phyloP scores from a whole-genome alignment of 768 basidiomycete genomes.

The Roridomyces roridus region DNA sequence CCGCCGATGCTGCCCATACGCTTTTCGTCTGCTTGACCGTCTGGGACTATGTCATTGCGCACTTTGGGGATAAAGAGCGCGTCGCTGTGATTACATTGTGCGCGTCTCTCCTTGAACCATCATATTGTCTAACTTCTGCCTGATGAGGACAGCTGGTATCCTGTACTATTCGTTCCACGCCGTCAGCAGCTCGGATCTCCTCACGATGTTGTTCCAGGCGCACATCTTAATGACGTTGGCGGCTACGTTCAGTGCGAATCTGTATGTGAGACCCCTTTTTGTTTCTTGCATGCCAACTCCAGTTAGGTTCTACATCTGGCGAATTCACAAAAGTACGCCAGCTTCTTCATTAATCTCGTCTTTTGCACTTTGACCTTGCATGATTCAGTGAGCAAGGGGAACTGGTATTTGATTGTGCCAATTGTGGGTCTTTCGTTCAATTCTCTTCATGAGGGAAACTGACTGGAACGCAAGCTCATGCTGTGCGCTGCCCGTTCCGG shows the following conservation, averaged over 20 bases:
- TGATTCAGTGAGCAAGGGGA: constrained; percentile 14
- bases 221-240: not conserved
- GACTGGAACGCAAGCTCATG: constrained; percentile 1
- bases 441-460: not conserved
- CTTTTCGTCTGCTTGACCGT: too few species aligned
- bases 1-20: constrained; percentile 1
- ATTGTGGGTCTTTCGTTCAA: constrained; percentile 2
- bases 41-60: constrained; percentile 6
- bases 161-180: constrained; percentile 1
- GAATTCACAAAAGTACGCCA: constrained; percentile 10
- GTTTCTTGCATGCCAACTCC: not conserved
- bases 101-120: not conserved
- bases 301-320: constrained; percentile 11
- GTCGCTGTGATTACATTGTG: not conserved
- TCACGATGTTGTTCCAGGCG: constrained; percentile 5
- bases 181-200: not conserved
- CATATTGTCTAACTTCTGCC: not conserved
- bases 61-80: not conserved
- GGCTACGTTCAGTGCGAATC: constrained; percentile 6
- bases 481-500: constrained; percentile 2
- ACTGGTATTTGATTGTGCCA: constrained; percentile 5
- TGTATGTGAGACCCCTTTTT: constrained; percentile 2
- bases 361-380: too few species aligned
- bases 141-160: constrained; percentile 2
- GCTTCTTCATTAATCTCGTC: not conserved